Evolutionary conservation across 305 asterid species (phyloP), one percentile per base, ranked within the genome.

Genomic region (Fraxinus floribunda): DNA sequence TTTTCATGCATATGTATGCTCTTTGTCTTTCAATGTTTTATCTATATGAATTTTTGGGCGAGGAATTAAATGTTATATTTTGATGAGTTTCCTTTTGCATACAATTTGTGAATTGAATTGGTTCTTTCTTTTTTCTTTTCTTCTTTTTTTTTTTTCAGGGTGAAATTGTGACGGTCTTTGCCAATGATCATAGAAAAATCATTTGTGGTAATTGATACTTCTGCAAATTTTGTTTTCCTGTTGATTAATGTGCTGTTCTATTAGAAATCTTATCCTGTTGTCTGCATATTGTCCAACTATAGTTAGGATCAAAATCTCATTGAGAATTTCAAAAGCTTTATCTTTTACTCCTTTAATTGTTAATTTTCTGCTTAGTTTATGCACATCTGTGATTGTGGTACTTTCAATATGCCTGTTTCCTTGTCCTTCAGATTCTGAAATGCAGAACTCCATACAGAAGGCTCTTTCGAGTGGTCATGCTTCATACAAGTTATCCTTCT

Each of bases 101-200:
- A 75, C 79, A 80, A 49, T 82, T 81, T 83, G 80, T 90, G 79
- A 86, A 78, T 7, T 62, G 76, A 71, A 78, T 83, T 62, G 52
- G 76, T 80, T 86, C 72, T 84, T 85, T 81, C 88, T 62, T n/a
- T 20, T 8, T 20, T 20, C 1, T 44, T 44, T 30, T 38, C 9
- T 38, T 7, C 10, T 15, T 52, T 55, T 4, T 1, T 1, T 79
- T 75, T 71, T 86, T 90, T 86, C 95, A 95, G 98, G 99, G 99
- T 88, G 97, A 91, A 80, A 95, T 93, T 87, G 98, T 91, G 88
- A 92, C 81, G 90, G 98, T 93, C 87, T 96, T 94, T 55, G 95
- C 99, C 72, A 96, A 94, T 81, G 98, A 92, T 80, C 98, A 92
- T 83, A 89, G 89, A 87, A 94, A 92, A 90, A 93, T 97, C 80